A percentile compares a stretch with the other conserved stretches of the same genome.
Evolutionary conservation across 257 asterid species (phyloP).

Genomic region (Gentiana dahurica): DNA sequence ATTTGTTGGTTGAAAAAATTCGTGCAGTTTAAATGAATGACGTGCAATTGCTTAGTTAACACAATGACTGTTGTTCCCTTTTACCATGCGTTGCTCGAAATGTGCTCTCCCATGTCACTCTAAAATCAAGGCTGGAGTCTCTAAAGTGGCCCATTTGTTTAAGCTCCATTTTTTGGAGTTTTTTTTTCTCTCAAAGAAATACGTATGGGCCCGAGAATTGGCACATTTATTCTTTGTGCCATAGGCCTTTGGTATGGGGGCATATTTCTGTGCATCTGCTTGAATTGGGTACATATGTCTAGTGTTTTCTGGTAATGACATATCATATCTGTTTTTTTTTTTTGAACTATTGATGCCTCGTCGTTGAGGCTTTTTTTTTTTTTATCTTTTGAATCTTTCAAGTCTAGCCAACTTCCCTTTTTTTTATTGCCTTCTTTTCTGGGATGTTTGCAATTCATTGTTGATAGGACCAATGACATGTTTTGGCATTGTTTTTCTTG

Average conservation of each 20-base stretch:
- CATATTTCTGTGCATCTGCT: conserved; percentile 29
- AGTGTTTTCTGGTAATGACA: neutral
- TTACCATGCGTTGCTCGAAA: conserved; percentile 27
- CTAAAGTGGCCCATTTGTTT: conserved; percentile 34
- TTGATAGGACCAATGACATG: no score
- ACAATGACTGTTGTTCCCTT: conserved; percentile 9
- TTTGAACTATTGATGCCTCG: no score
- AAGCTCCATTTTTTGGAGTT: no score
- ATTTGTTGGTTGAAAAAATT: neutral
- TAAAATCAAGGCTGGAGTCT: conserved; percentile 94
- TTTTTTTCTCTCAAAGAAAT: conserved; percentile 19
- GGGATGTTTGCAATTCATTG: no score
- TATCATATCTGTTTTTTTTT: neutral
- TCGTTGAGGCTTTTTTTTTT: no score
- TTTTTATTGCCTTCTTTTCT: no score
- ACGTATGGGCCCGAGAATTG: conserved; percentile 82
- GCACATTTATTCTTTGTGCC: conserved; percentile 36
- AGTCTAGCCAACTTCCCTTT: no score
- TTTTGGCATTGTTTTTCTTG: no score
- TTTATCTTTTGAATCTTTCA: no score
- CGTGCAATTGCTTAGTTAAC: neutral
- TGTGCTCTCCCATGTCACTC: conserved; percentile 25
- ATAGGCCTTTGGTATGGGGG: conserved; percentile 96
- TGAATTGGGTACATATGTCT: conserved; percentile 11
- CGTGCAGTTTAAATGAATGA: neutral